phyloP scores from a whole-genome alignment of 148 eudicot species.

The Spergularia marina region DNA sequence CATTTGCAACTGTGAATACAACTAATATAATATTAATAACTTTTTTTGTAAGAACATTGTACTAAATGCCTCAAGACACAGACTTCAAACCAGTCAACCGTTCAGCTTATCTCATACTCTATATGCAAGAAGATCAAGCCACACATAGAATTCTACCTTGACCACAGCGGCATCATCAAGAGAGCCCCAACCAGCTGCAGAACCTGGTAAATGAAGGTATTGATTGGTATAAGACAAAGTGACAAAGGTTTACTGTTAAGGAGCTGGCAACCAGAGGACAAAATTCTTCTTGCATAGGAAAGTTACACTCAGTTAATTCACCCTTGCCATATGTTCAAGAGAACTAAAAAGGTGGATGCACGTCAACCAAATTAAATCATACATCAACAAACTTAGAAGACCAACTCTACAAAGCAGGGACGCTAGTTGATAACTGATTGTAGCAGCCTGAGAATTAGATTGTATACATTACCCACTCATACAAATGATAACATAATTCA shows the following conservation, averaged over 20 bases:
- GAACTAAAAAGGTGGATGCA: background rate
- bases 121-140: constrained; percentile 5
- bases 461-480: background rate
- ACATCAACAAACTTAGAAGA: constrained; percentile 1
- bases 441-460: constrained; percentile 15
- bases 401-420: background rate
- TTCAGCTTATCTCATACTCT: too few relatives aligned
- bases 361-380: background rate
- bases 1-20: too few relatives aligned
- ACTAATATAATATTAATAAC: too few relatives aligned
- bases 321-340: background rate
- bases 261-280: constrained; percentile 1
- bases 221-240: constrained; percentile 20
- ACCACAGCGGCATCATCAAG: constrained; percentile 96
- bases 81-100: too few relatives aligned
- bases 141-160: constrained; percentile 48
- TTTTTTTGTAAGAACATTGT: too few relatives aligned
- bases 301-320: background rate
- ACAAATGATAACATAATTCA: background rate
- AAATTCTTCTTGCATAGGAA: background rate
- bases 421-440: background rate
- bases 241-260: background rate
- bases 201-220: constrained; percentile 47
- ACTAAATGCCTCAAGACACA: too few relatives aligned
- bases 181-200: constrained; percentile 99